Conservation (phyloP, 108 stramenopile genomes). For the Skeletonema grethae region DNA sequence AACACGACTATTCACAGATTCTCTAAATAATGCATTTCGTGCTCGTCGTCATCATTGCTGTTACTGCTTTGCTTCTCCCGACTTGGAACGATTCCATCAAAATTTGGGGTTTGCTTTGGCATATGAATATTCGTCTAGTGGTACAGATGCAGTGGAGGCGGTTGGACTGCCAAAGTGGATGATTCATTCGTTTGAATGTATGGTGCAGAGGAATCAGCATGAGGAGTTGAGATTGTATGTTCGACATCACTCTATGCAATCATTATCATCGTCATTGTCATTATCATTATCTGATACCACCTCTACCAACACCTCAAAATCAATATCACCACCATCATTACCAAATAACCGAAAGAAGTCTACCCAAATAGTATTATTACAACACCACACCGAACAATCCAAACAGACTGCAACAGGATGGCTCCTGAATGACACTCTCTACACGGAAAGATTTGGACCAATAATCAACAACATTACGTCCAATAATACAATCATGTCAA, state of each 20-base stretch:
- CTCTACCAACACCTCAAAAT: too few relatives aligned
- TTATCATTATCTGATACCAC: too few relatives aligned
- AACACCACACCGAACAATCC: conserved; percentile 7
- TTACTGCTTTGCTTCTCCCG: conserved; percentile 25
- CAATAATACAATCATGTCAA: too few relatives aligned
- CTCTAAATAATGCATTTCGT: not conserved
- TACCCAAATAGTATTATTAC: conserved; percentile 10
- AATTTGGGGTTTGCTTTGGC: conserved; percentile 4
- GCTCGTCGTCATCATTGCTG: not conserved
- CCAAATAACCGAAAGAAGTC: not conserved
- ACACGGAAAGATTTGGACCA: not conserved
- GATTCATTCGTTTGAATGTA: conserved; percentile 4
- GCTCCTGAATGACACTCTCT: conserved; percentile 9
- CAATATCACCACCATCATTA: too few relatives aligned
- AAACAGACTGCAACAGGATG: conserved; percentile 26
- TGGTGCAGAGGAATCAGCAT: not conserved
- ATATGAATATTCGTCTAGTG: not conserved
- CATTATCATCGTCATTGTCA: too few relatives aligned
- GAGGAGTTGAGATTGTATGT: not conserved
- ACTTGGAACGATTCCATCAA: conserved; percentile 3
- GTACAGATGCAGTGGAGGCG: not conserved
- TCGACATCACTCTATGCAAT: not conserved
- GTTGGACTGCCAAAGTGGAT: conserved; percentile 8
- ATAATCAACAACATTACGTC: not conserved
- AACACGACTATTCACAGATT: not conserved